Evolutionary conservation across 805 yeast genomes (phyloP), one percentile per base, ranked within the genome.

Genomic region (Spathaspora passalidarum): DNA sequence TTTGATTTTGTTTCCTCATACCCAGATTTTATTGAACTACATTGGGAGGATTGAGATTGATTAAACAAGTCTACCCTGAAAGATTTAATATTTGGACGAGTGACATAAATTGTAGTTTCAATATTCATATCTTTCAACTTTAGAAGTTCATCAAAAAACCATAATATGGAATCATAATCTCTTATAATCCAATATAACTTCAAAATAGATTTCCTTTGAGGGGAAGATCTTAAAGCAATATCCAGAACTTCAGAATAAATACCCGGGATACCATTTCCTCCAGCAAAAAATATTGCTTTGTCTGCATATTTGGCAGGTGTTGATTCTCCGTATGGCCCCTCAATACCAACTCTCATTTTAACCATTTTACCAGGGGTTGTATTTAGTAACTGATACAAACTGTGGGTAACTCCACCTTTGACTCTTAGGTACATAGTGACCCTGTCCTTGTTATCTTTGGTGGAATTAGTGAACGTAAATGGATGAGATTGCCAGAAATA

Each of bases 211-310:
- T 54, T 51, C 5, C 26, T 49, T 20, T 20, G n/a, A 21, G 50
- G 36, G 5, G 43, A 45, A 1, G 62, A 53, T 21, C 55, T 59
- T 36, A 36, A 36, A 1, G 62, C 62, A 45, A 66, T 49, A 47
- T 63, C 59, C 32, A 54, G 44, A 40, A 69, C 72, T 50, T 73
- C 75, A 14, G 72, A 68, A 40, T 66, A 62, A 20, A 74, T 63
- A 20, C 82, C 87, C 0, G 92, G 83, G 42, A 86, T 69, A 43
- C 94, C 94, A 45, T 81, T 81, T 21, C 94, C 92, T 38, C 89
- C 90, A 8, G 91, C 85, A 21, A 86, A 50, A 39, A 83, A 72
- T 7, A 84, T 71, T 5, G 82, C 76, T 45, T 76, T 73, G 42
- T 80, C 76, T 53, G 75, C 84, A 37, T 68, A 64, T 21, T 68